These are phyloP conservation scores for Suillus clintonianus DNA, from an alignment of 768 basidiomycete genomes.

Conservation along the genomic window DNA sequence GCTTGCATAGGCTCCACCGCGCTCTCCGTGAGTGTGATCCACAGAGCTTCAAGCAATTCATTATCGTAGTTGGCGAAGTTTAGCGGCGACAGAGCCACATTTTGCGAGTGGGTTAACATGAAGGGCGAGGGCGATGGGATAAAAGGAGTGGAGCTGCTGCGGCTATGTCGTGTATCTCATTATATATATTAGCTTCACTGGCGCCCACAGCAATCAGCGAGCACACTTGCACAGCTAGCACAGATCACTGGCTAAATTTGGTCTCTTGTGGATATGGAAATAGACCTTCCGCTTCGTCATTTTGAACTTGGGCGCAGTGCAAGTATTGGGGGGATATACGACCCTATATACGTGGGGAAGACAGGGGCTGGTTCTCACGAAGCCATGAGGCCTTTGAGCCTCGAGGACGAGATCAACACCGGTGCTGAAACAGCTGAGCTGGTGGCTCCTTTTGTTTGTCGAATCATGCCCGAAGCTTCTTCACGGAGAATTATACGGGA, in stretches of 20 bases:
- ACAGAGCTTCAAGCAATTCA: conserved; percentile 10
- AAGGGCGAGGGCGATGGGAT: background rate
- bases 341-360: background rate
- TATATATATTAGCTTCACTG: background rate
- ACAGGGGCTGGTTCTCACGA: too few species aligned
- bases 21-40: conserved; percentile 21
- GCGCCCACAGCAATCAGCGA: background rate
- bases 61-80: background rate
- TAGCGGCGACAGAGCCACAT: background rate
- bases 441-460: too few species aligned
- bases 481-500: too few species aligned
- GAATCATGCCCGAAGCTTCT: too few species aligned
- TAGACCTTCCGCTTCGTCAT: background rate
- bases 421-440: too few species aligned
- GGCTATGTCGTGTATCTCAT: background rate
- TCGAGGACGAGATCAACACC: too few species aligned
- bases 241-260: background rate
- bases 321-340: background rate
- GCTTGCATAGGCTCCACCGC: conserved; percentile 31
- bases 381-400: too few species aligned
- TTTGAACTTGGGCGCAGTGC: background rate
- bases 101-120: background rate
- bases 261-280: too few species aligned
- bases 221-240: background rate
- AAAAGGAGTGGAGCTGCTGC: background rate